Conservation (phyloP, 2,329 filamentous ascomycete genomes). For the Penicillium brasilianum region DNA sequence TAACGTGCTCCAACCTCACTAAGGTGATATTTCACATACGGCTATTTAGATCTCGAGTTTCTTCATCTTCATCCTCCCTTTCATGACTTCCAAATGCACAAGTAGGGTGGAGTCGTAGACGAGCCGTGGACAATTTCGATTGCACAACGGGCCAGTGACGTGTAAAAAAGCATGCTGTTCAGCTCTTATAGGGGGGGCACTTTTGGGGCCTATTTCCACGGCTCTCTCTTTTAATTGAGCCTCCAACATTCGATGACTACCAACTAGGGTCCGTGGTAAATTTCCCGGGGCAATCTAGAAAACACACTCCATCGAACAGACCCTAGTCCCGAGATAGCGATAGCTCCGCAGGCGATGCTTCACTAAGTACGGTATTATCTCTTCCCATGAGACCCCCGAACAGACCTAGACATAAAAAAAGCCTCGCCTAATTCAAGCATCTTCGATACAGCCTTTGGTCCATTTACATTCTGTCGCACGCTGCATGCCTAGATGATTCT, state of each 20-base stretch:
- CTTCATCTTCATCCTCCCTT: background rate
- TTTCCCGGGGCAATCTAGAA: background rate
- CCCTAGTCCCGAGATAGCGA: background rate
- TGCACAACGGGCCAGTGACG: background rate
- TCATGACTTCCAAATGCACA: no score
- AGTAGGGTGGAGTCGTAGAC: background rate
- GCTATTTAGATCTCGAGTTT: no score
- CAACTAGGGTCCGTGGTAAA: background rate
- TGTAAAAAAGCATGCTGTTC: background rate
- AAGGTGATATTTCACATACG: no score
- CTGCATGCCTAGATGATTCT: no score
- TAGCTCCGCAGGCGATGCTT: background rate
- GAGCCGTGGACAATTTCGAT: background rate
- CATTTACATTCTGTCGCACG: no score
- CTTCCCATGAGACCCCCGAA: background rate
- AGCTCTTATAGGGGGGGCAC: background rate
- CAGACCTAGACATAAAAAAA: no score
- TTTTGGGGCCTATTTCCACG: background rate
- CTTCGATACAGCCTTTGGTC: no score
- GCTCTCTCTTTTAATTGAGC: background rate
- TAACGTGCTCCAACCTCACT: no score
- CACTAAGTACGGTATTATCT: background rate
- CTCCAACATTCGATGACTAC: background rate
- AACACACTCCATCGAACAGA: background rate
- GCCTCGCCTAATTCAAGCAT: background rate